Conservation (phyloP, 257 asterid species). For the Henckelia pumila region DNA sequence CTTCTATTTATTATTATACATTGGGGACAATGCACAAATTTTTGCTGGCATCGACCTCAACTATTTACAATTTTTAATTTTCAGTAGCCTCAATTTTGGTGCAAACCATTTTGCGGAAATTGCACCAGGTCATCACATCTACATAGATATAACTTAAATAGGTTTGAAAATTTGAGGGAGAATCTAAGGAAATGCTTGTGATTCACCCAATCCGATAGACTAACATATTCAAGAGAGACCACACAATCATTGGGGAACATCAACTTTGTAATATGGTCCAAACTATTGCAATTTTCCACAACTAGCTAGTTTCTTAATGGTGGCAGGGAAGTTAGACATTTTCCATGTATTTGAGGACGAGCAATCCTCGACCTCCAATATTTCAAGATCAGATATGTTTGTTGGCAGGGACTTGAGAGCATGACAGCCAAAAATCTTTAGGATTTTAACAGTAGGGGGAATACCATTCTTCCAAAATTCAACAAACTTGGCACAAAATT, state of each 20-base stretch:
- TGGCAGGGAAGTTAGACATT: too few species aligned
- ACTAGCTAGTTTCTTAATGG: slow-evolving; percentile 33
- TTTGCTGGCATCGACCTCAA: too few species aligned
- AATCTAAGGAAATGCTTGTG: slow-evolving; percentile 23
- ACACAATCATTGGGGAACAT: slow-evolving; percentile 22
- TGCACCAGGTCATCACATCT: too few species aligned
- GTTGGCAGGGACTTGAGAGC: too few species aligned
- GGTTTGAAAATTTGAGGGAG: slow-evolving; percentile 27
- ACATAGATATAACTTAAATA: too few species aligned
- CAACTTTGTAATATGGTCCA: slow-evolving; percentile 25
- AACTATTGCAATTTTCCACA: slow-evolving; percentile 31
- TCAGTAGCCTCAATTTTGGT: too few species aligned
- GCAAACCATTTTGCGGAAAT: too few species aligned
- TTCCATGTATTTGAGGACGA: slow-evolving; percentile 32
- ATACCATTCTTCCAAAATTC: slow-evolving; percentile 32
- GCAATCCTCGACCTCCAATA: slow-evolving; percentile 41
- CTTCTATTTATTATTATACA: too few species aligned
- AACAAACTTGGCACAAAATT: slow-evolving; percentile 28
- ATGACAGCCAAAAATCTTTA: slow-evolving; percentile 37
- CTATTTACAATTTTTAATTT: too few species aligned
- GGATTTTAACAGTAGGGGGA: slow-evolving; percentile 36
- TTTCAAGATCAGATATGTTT: slow-evolving; percentile 34
- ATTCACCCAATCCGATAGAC: slow-evolving; percentile 33
- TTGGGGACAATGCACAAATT: too few species aligned
- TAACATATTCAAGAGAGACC: slow-evolving; percentile 33